These are phyloP conservation scores for Colletotrichum filicis DNA, from an alignment of 2,329 filamentous ascomycete genomes.

Conservation along the genomic window DNA sequence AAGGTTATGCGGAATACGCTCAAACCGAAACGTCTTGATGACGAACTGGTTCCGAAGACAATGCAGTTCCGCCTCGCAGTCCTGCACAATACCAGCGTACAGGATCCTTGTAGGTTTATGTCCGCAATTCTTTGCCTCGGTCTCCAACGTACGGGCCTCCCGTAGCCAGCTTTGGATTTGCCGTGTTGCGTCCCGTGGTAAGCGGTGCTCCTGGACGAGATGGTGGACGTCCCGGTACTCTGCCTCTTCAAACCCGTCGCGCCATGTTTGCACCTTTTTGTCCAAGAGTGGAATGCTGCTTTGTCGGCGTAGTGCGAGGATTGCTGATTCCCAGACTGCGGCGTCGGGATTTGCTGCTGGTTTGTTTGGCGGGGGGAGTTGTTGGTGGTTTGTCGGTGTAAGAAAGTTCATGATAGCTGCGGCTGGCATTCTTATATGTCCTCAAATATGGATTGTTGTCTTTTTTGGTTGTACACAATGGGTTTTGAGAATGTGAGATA, in stretches of 20 bases:
- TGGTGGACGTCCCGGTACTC: not conserved
- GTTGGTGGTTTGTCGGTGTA: too few species aligned
- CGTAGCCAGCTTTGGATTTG: slow-evolving; percentile 1
- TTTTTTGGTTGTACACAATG: not conserved
- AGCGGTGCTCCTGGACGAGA: not conserved
- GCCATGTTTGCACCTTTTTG: not conserved
- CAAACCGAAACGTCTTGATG: not conserved
- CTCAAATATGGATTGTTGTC: not conserved
- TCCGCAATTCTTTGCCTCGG: not conserved
- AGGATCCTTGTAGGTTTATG: slow-evolving; percentile 38
- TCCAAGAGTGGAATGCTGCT: not conserved
- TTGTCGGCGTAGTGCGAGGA: not conserved
- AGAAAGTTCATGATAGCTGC: not conserved
- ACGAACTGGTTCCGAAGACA: not conserved
- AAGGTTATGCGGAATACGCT: not conserved
- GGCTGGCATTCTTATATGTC: not conserved
- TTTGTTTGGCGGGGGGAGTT: not conserved
- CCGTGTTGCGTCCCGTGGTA: not conserved
- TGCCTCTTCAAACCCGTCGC: not conserved
- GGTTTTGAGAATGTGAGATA: not conserved
- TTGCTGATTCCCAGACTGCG: not conserved
- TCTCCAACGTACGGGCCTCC: not conserved
- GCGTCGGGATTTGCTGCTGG: not conserved
- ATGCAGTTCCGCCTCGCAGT: slow-evolving; percentile 39
- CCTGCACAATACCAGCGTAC: slow-evolving; percentile 40